These are phyloP conservation scores for Dacryopinax primogenitus DNA, from an alignment of 768 basidiomycete genomes.

Conservation along the genomic window DNA sequence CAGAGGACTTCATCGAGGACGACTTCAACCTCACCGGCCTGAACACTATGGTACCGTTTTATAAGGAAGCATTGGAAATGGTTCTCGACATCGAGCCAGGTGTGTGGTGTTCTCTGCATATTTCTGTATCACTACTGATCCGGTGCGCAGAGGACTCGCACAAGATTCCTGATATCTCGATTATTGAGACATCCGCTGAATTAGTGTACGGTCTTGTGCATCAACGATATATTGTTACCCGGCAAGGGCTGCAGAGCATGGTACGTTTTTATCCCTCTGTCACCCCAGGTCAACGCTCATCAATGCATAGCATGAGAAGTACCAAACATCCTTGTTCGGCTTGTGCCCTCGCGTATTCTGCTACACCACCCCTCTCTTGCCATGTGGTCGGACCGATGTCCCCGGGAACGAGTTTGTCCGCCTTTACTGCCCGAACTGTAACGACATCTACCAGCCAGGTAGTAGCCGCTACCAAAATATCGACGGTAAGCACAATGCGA, in stretches of 20 bases:
- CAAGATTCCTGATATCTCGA: slow-evolving; percentile 96
- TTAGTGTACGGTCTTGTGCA: slow-evolving; percentile 95
- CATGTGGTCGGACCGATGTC: slow-evolving; percentile 88
- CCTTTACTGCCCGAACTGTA: slow-evolving; percentile 94
- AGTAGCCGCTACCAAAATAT: slow-evolving; percentile 91
- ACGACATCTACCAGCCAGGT: slow-evolving; percentile 91
- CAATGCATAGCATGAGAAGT: slow-evolving; percentile 74
- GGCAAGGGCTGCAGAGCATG: slow-evolving; percentile 89
- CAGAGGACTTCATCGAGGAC: slow-evolving; percentile 98
- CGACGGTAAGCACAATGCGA: slow-evolving; percentile 51
- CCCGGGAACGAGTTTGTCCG: slow-evolving; percentile 97
- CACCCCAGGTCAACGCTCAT: not conserved
- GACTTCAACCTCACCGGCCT: slow-evolving; percentile 97
- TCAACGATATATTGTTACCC: slow-evolving; percentile 91
- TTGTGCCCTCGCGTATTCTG: slow-evolving; percentile 94
- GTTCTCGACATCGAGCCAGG: slow-evolving; percentile 98
- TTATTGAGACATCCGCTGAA: slow-evolving; percentile 95
- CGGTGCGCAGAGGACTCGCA: slow-evolving; percentile 56
- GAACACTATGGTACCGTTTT: slow-evolving; percentile 93
- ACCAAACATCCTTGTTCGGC: slow-evolving; percentile 82
- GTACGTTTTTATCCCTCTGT: slow-evolving; percentile 33
- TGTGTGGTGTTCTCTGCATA: slow-evolving; percentile 31
- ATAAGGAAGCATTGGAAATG: slow-evolving; percentile 99
- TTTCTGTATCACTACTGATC: slow-evolving; percentile 18
- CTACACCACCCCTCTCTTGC: slow-evolving; percentile 73